A percentile compares a stretch with the other conserved stretches of the same genome.
These are phyloP conservation scores for Trypanosoma theileri DNA, from an alignment of 208 protist species.

Conservation along the genomic window DNA sequence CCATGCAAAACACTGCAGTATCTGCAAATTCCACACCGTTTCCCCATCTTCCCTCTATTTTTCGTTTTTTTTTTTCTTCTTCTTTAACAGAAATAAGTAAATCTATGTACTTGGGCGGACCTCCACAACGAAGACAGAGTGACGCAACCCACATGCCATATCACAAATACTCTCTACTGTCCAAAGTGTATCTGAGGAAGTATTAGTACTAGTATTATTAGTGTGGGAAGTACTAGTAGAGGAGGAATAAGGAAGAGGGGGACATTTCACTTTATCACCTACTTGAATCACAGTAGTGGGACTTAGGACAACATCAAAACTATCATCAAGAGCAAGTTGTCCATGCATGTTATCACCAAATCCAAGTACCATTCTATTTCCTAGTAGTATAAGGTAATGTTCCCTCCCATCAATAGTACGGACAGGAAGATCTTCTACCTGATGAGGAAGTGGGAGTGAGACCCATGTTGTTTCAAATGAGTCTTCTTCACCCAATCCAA, in stretches of 20 bases:
- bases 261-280: constrained; percentile 33
- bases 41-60: too few species aligned
- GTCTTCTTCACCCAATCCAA: constrained; percentile 60
- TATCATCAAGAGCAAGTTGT: constrained; percentile 43
- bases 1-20: too few species aligned
- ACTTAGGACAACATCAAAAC: constrained; percentile 20
- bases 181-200: constrained; percentile 4
- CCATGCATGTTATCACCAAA: constrained; percentile 86
- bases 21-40: too few species aligned
- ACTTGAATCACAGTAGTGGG: constrained; percentile 34
- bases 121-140: constrained; percentile 75
- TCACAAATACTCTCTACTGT: constrained; percentile 42
- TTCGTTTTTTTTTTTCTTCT: neutral
- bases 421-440: constrained; percentile 15
- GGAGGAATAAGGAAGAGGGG: constrained; percentile 3
- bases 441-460: constrained; percentile 20
- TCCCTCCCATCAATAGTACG: constrained; percentile 43
- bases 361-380: constrained; percentile 43
- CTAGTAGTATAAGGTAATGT: constrained; percentile 52
- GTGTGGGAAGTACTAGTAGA: constrained; percentile 10
- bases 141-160: constrained; percentile 53
- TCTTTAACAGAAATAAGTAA: neutral
- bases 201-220: constrained; percentile 1
- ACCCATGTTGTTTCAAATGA: constrained; percentile 31
- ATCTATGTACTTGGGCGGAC: constrained; percentile 16